phyloP scores from a whole-genome alignment of 768 basidiomycete species.

The Boletus bicolor region DNA sequence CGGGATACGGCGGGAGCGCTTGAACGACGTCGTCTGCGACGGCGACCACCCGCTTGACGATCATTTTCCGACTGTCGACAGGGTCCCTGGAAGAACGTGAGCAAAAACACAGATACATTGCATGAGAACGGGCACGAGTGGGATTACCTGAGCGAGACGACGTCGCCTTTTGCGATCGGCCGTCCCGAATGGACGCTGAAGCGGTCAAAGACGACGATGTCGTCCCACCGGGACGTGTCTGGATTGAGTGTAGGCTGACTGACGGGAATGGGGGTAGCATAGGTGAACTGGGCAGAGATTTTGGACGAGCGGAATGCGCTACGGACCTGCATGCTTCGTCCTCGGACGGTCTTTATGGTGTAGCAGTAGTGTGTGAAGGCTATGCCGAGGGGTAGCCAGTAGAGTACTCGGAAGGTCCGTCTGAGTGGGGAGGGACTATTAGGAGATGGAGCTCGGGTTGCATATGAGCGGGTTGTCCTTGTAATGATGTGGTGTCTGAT shows the following conservation, averaged over 20 bases:
- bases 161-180: conserved; percentile 52
- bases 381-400: conserved; percentile 57
- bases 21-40: conserved; percentile 60
- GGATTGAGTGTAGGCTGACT: conserved; percentile 74
- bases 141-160: conserved; percentile 55
- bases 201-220: conserved; percentile 63
- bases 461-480: background rate
- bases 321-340: conserved; percentile 72
- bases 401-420: conserved; percentile 33
- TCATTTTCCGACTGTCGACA: conserved; percentile 44
- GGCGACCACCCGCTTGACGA: conserved; percentile 68
- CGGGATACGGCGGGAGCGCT: conserved; percentile 68
- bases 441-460: background rate
- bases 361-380: conserved; percentile 50
- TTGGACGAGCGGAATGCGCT: background rate
- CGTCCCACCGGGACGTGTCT: conserved; percentile 56
- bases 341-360: conserved; percentile 52
- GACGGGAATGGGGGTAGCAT: conserved; percentile 18
- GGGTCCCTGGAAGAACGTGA: conserved; percentile 50
- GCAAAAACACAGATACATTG: too few relatives aligned
- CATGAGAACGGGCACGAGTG: conserved; percentile 22
- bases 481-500: background rate
- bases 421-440: background rate
- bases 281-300: background rate
- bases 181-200: conserved; percentile 35